These are phyloP conservation scores for Metarhizium humberi DNA, from an alignment of 2,329 filamentous ascomycete species.

Conservation along the genomic window DNA sequence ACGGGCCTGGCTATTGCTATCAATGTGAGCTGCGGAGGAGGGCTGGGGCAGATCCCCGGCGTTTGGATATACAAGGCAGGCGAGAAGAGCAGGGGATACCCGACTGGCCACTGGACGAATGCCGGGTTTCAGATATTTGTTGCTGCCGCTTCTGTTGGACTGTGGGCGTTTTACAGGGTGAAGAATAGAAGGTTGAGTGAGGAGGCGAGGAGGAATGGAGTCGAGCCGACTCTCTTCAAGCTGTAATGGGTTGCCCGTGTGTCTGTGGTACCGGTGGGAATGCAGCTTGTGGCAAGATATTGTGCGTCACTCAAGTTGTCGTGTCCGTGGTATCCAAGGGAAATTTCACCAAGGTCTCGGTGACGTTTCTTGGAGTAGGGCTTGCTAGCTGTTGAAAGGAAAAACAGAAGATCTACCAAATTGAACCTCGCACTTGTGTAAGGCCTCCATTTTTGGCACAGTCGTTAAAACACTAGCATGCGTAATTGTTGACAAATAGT, in stretches of 20 bases:
- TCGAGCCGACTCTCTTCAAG: constrained; percentile 31
- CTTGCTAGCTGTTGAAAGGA: too few relatives aligned
- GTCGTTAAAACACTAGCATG: too few relatives aligned
- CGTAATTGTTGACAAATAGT: too few relatives aligned
- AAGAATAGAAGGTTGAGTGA: constrained; percentile 28
- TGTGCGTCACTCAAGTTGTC: too few relatives aligned
- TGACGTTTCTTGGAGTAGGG: too few relatives aligned
- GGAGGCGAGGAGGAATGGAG: constrained; percentile 19
- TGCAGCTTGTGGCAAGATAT: background rate
- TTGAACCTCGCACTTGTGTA: too few relatives aligned
- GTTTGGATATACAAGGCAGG: constrained; percentile 65
- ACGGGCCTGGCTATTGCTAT: constrained; percentile 61
- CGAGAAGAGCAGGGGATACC: constrained; percentile 52
- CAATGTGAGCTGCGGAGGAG: constrained; percentile 57
- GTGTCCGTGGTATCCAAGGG: too few relatives aligned
- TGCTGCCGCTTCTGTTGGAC: constrained; percentile 30
- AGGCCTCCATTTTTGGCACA: too few relatives aligned
- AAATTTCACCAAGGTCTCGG: too few relatives aligned
- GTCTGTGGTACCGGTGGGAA: background rate
- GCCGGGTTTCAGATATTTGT: constrained; percentile 51
- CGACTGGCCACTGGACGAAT: constrained; percentile 62
- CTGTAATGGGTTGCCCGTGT: constrained; percentile 13
- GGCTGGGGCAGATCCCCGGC: constrained; percentile 60
- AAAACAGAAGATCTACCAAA: too few relatives aligned
- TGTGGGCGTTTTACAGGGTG: constrained; percentile 48